Conservation (phyloP, 768 basidiomycete species). For the Lyophyllum atratum region DNA sequence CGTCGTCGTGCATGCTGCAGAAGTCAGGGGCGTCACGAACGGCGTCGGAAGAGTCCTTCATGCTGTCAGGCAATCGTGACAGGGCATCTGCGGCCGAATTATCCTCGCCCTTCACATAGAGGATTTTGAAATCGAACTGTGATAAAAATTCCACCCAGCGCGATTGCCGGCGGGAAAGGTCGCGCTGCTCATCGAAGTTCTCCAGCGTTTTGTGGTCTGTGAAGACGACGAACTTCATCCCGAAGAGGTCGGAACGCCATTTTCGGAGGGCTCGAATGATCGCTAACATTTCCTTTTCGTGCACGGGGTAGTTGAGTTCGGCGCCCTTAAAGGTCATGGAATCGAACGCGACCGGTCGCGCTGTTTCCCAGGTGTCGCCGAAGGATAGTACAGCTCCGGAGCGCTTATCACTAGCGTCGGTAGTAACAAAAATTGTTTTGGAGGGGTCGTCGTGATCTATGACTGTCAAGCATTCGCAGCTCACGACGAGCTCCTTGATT, state of each 20-base stretch:
- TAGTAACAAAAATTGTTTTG: background rate
- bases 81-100: background rate
- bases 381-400: background rate
- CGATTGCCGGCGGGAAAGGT: background rate
- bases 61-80: background rate
- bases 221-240: background rate
- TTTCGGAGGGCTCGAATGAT: background rate
- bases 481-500: background rate
- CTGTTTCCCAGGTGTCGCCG: background rate
- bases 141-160: background rate
- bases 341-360: background rate
- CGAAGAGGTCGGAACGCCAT: background rate
- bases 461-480: background rate
- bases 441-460: background rate
- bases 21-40: too few relatives aligned
- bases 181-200: background rate
- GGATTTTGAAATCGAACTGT: background rate
- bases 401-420: background rate
- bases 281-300: background rate
- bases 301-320: background rate
- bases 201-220: background rate
- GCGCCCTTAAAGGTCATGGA: background rate
- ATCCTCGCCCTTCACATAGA: too few relatives aligned
- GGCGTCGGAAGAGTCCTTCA: too few relatives aligned
- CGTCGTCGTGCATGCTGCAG: too few relatives aligned